Evolutionary conservation across 495 filamentous ascomycete species (phyloP).

Genomic region (Hapsidospora chrysogenum): DNA sequence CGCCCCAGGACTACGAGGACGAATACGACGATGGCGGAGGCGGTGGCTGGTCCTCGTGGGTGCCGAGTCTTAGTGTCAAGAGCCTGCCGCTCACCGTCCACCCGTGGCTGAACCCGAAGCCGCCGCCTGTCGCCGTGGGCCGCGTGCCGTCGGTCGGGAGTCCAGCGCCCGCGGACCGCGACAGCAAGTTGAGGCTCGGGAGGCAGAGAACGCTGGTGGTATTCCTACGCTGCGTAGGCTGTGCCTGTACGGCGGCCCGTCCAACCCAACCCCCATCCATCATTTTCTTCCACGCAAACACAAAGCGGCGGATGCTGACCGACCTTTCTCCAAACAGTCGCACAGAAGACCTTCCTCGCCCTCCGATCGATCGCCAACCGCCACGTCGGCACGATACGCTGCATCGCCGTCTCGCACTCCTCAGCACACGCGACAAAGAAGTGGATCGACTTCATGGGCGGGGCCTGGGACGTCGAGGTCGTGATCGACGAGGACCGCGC

Average conservation of each 20-base stretch:
- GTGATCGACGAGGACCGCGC: conserved; percentile 35
- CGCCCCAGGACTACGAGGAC: conserved; percentile 8
- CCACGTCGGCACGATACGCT: conserved; percentile 22
- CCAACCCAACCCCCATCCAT: too few relatives aligned
- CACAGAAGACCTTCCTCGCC: conserved; percentile 36
- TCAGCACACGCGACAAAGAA: conserved; percentile 25
- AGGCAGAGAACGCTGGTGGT: conserved; percentile 22
- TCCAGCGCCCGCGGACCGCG: conserved; percentile 26
- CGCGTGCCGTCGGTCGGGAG: conserved; percentile 24
- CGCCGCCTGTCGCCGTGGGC: conserved; percentile 26
- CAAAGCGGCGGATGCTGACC: background rate
- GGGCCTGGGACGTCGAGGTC: conserved; percentile 25
- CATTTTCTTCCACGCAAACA: background rate
- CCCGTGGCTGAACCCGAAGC: conserved; percentile 26
- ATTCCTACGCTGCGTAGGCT: conserved; percentile 39
- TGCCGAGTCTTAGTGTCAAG: conserved; percentile 11
- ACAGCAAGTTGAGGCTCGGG: conserved; percentile 22
- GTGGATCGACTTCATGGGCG: conserved; percentile 33
- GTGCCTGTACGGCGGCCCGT: conserved; percentile 27
- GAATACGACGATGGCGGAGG: conserved; percentile 10
- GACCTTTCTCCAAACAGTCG: too few relatives aligned
- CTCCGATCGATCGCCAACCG: conserved; percentile 26
- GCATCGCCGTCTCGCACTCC: conserved; percentile 38
- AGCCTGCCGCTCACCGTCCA: conserved; percentile 28
- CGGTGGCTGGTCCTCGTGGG: conserved; percentile 17